A percentile compares a stretch with the other conserved stretches of the same genome.
phyloP scores from a whole-genome alignment of 2,329 filamentous ascomycete genomes.

The Exophiala dermatitidis region DNA sequence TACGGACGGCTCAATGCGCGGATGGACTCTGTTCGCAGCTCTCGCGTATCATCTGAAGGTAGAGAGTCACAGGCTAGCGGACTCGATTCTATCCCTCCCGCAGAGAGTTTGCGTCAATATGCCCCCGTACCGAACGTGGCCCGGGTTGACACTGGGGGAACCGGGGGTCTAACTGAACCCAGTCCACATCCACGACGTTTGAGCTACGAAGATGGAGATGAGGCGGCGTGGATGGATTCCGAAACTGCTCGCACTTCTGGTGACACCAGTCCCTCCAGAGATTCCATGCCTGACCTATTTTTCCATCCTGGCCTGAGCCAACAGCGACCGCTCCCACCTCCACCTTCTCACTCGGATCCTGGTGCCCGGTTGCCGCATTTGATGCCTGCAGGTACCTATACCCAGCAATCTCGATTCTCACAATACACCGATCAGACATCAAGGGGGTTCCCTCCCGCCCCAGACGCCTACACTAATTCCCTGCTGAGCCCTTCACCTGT shows the following conservation, averaged over 20 bases:
- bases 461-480: slow-evolving; percentile 47
- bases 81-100: slow-evolving; percentile 39
- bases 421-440: slow-evolving; percentile 34
- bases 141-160: slow-evolving; percentile 78
- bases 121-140: slow-evolving; percentile 49
- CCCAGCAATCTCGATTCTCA: slow-evolving; percentile 45
- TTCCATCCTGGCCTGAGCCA: slow-evolving; percentile 75
- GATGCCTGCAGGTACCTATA: slow-evolving; percentile 54
- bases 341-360: slow-evolving; percentile 42
- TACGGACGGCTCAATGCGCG: slow-evolving; percentile 22
- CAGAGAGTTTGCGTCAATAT: slow-evolving; percentile 53
- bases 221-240: slow-evolving; percentile 55
- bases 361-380: slow-evolving; percentile 44
- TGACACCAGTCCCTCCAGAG: slow-evolving; percentile 60
- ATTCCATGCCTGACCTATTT: slow-evolving; percentile 82
- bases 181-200: slow-evolving; percentile 57
- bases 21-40: slow-evolving; percentile 27
- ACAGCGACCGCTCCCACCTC: slow-evolving; percentile 54
- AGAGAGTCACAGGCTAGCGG: slow-evolving; percentile 25
- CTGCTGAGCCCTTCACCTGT: slow-evolving; percentile 45
- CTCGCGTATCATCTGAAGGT: slow-evolving; percentile 26
- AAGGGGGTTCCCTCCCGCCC: slow-evolving; percentile 35
- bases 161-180: slow-evolving; percentile 78
- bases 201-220: slow-evolving; percentile 91
- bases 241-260: slow-evolving; percentile 39